Evolutionary conservation across 2,329 filamentous ascomycete species (phyloP), one percentile per base, ranked within the genome.

Genomic region (Pyrenochaeta sp.): DNA sequence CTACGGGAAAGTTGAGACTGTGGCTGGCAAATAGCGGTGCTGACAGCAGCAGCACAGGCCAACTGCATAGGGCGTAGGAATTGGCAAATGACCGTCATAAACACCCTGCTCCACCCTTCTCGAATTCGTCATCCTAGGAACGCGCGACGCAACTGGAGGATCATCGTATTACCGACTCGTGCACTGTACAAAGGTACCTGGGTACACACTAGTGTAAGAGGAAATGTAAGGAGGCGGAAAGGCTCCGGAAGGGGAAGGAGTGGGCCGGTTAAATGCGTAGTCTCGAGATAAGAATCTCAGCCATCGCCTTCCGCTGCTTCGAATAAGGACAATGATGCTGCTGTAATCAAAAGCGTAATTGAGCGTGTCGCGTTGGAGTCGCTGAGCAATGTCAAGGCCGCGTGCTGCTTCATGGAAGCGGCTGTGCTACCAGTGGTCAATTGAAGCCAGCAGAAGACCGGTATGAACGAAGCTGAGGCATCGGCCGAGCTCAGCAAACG

Each of bases 201-300:
- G 15, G 34, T 39, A 32, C 27, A 40, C 36, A 50, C 54, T 52
- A 56, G 52, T 54, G 52, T 52, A 56, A 15, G 56, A 40, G 48
- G 45, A 48, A 48, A 58, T 58, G 55, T 54, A 64, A 59, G 46
- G 61, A 57, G 52, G 51, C 50, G 58, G 55, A 36, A 54, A 40
- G 10, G 45, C 47, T 28, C 63, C 58, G 37, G 43, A 50, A 59
- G 19, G 50, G 61, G 62, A 53, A 63, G 60, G 56, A 59, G 56
- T 51, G 28, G 55, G 45, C 57, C 58, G 61, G 63, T 42, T 64
- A 64, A 66, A 64, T 66, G 61, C 63, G 34, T 56, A 66, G 61
- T 25, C 52, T 36, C 39, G 27, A 42, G 56, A 60, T 47, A 59
- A 59, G 53, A 48, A 52, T 48, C 55, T 34, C 50, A 50, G 51